phyloP scores from a whole-genome alignment of 2,329 filamentous ascomycete genomes.

The Exophiala sp. region DNA sequence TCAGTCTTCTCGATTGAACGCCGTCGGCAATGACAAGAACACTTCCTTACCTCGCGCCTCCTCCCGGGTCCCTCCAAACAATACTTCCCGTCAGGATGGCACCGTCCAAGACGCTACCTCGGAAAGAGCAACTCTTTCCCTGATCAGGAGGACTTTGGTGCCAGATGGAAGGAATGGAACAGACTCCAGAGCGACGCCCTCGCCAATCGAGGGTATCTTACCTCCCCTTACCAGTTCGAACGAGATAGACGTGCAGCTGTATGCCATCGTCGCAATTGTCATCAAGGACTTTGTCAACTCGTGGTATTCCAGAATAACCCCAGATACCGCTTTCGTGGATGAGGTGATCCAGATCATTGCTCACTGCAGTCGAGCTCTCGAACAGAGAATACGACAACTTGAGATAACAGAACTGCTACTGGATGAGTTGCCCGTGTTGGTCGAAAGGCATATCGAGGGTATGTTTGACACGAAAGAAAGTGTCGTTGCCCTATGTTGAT shows the following conservation, averaged over 20 bases:
- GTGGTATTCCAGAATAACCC: constrained; percentile 91
- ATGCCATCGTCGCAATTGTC: constrained; percentile 85
- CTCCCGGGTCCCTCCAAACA: constrained; percentile 32
- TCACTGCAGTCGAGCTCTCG: constrained; percentile 81
- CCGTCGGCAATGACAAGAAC: constrained; percentile 21
- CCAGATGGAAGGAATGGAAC: constrained; percentile 40
- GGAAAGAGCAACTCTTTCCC: constrained; percentile 72
- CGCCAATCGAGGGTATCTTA: constrained; percentile 74
- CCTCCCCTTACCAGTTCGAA: constrained; percentile 92
- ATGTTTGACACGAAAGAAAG: constrained; percentile 3
- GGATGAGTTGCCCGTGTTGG: constrained; percentile 79
- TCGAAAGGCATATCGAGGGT: constrained; percentile 81
- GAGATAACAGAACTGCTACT: constrained; percentile 79
- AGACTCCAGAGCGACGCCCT: constrained; percentile 57
- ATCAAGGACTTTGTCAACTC: constrained; percentile 84
- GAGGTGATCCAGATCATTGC: constrained; percentile 89
- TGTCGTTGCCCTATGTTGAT: constrained; percentile 6
- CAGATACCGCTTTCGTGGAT: constrained; percentile 81
- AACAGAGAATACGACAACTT: constrained; percentile 77
- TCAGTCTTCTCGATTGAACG: constrained; percentile 24
- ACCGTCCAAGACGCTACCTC: constrained; percentile 53
- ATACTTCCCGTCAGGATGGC: constrained; percentile 28
- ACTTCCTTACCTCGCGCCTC: constrained; percentile 31
- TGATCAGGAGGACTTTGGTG: constrained; percentile 82
- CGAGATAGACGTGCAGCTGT: constrained; percentile 88